These are phyloP conservation scores for Verbascum thapsus DNA, from an alignment of 257 asterid genomes.

Conservation along the genomic window DNA sequence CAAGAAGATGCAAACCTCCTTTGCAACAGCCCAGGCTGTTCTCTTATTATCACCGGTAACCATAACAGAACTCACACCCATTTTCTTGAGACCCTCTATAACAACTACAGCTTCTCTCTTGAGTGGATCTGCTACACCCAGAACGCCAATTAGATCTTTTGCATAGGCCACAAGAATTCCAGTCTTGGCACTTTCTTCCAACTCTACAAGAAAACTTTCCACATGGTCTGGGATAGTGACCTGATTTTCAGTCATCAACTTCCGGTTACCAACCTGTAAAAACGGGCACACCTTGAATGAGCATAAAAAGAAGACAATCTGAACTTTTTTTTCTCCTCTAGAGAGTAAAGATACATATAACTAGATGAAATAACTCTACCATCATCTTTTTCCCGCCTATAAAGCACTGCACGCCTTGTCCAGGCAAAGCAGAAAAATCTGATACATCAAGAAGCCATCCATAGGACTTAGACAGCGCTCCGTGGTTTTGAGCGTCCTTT, in stretches of 20 bases:
- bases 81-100: conserved; percentile 83
- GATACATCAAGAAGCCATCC: conserved; percentile 87
- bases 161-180: conserved; percentile 81
- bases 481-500: conserved; percentile 43
- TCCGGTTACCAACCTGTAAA: conserved; percentile 90
- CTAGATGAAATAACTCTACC: conserved; percentile 57
- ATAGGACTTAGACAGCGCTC: conserved; percentile 51
- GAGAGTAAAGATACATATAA: not conserved
- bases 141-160: conserved; percentile 60
- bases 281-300: conserved; percentile 23
- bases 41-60: conserved; percentile 99
- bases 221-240: conserved; percentile 54
- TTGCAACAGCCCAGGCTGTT: conserved; percentile 96
- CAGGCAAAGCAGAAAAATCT: conserved; percentile 84
- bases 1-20: conserved; percentile 61
- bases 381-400: conserved; percentile 62
- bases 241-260: conserved; percentile 66
- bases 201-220: conserved; percentile 74
- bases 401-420: conserved; percentile 87
- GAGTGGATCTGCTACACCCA: conserved; percentile 96
- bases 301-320: conserved; percentile 6
- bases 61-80: conserved; percentile 92
- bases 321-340: not conserved
- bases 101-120: conserved; percentile 98
- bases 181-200: conserved; percentile 94